These are phyloP conservation scores for Mrakia gelida DNA, from an alignment of 768 basidiomycete genomes.

Conservation along the genomic window DNA sequence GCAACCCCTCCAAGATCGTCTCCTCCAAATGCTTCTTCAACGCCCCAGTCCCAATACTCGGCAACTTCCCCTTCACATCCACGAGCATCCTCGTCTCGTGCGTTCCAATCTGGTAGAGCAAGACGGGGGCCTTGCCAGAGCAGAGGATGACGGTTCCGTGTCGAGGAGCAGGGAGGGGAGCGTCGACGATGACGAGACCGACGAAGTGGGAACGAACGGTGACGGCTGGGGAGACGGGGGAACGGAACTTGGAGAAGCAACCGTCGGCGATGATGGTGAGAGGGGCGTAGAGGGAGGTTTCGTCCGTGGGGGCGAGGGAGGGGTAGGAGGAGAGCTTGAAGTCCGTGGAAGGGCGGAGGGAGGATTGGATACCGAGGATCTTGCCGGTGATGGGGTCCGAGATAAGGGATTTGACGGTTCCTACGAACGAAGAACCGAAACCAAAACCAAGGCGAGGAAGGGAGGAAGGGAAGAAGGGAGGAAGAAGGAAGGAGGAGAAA, in stretches of 20 bases:
- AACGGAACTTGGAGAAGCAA: constrained; percentile 91
- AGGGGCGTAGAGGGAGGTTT: constrained; percentile 57
- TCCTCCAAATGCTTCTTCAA: constrained; percentile 70
- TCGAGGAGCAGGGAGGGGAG: constrained; percentile 46
- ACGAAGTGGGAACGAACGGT: constrained; percentile 71
- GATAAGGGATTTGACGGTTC: constrained; percentile 30
- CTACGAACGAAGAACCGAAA: background rate
- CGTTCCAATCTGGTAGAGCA: constrained; percentile 82
- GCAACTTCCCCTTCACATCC: constrained; percentile 78
- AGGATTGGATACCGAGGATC: constrained; percentile 65
- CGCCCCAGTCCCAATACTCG: constrained; percentile 54
- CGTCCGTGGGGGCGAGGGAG: constrained; percentile 15
- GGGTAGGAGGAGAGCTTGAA: constrained; percentile 22
- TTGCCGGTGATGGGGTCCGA: constrained; percentile 52
- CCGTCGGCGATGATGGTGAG: constrained; percentile 89
- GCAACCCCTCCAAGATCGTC: constrained; percentile 76
- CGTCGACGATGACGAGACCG: constrained; percentile 76
- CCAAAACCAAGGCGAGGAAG: no score
- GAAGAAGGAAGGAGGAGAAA: background rate
- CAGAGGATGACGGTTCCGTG: constrained; percentile 44
- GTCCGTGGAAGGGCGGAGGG: constrained; percentile 43
- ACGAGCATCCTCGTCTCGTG: constrained; percentile 89
- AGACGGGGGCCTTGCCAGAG: constrained; percentile 75
- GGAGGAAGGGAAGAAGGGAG: background rate
- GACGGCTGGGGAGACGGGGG: constrained; percentile 33